Evolutionary conservation across 2,329 filamentous ascomycete genomes (phyloP).

Genomic region (Pseudogymnoascus sp.): DNA sequence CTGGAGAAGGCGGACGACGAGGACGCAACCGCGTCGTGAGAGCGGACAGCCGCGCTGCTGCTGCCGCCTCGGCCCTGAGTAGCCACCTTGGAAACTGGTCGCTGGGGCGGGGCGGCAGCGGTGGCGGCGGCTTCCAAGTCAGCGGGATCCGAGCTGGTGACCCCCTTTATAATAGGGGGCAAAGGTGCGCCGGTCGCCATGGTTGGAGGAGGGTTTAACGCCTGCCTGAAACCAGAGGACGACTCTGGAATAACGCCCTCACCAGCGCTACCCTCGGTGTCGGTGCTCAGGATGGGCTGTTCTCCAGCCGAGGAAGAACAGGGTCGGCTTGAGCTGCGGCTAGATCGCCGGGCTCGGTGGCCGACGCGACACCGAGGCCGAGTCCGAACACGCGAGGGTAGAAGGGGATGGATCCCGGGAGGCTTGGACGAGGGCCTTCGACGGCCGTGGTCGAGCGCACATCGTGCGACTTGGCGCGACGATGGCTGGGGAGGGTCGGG

Average conservation of each 20-base stretch:
- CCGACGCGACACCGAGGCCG: background rate
- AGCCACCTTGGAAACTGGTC: background rate
- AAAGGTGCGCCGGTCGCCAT: slow-evolving; percentile 4
- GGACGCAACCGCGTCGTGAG: background rate
- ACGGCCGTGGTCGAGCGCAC: background rate
- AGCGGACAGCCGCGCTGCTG: background rate
- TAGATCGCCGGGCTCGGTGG: background rate
- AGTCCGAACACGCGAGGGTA: background rate
- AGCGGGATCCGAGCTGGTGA: background rate
- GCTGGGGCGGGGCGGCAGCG: background rate
- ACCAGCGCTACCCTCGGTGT: background rate
- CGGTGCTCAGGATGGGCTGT: background rate
- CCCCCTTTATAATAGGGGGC: slow-evolving; percentile 3
- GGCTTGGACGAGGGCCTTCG: background rate
- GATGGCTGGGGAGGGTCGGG: background rate
- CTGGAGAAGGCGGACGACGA: background rate
- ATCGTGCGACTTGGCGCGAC: slow-evolving; percentile 9
- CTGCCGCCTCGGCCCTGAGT: background rate
- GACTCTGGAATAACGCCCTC: background rate
- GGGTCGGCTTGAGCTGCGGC: background rate
- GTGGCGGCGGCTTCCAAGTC: background rate
- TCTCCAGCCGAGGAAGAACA: background rate
- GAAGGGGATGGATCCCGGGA: background rate
- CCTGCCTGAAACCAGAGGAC: background rate
- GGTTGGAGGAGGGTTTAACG: background rate